Base-by-base conservation (phyloP, 2,329 filamentous ascomycete species). In the Venturia nashicola region DNA sequence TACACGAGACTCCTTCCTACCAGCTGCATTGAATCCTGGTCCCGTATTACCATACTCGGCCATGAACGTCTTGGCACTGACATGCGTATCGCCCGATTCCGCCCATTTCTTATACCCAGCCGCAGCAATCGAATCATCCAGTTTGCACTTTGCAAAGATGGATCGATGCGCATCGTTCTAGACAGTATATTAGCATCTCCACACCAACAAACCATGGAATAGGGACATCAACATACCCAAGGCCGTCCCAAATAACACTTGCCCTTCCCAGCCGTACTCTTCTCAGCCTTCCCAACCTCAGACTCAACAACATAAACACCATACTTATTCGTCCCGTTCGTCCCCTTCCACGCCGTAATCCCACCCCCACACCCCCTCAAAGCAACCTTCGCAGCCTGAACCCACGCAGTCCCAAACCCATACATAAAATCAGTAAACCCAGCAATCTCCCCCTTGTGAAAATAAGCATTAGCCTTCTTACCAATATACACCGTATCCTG, bases 361-460 rank as follows among this genome's bases (percentile, higher is more conserved):
- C 86, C 86, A 18, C 86, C 86, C 4, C 84, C 83, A 67, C 86
- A 89, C 68, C 74, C 76, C 11, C 86, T 81, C 14, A 88, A 77
- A 0, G 77, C 75, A 1, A 89, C 72, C 0, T 76, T 74, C 1
- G 80, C 83, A 3, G 77, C 75, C 64, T 83, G 78, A 48, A 87
- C 77, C 78, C 82, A 88, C 3, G 82, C 78, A 0, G 85, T 88
- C 34, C 85, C 86, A 69, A 87, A 87, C 9, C 85, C 85, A 69
- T 87, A 88, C 23, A 88, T 75, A 73, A 88, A 88, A 68, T 89
- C 86, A 0, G 84, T 87, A 69, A 88, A 78, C 0, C 86, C 86
- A 0, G 83, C 86, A 5, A 88, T 78, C 43, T 83, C 79, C 62
- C 75, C 80, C 43, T 81, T 76, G 70, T 84, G 80, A 72, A 89